Base-by-base conservation (phyloP, 306 rosid genomes). In the Morella rubra region DNA sequence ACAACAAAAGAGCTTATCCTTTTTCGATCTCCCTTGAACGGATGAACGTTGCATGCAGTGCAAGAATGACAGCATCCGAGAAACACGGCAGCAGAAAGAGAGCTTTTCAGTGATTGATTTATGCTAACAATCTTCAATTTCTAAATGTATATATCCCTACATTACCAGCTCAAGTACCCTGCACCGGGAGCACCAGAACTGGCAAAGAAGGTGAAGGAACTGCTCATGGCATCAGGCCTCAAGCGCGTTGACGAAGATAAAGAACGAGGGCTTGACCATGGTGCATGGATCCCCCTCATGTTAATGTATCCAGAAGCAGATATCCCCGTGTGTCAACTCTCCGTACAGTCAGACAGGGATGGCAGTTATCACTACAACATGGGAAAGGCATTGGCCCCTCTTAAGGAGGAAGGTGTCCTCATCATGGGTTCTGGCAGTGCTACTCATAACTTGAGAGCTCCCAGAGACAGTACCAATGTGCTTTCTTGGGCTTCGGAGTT, bases 301-400 rank as follows among this genome's bases (percentile, higher is more conserved):
- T 56, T 94, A 55, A 94, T 94, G 98, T 94, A 91, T 65, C 98
- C 96, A 1, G 92, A 91, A 70, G 95, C 93, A 24, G 84, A 92
- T 20, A 84, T 94, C 18, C 96, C 97, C 5, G 92, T 91, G 24
- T 94, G 98, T 78, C 97, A 91, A 67, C 79, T 94, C 5, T 94
- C 97, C 3, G 82, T 94, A 59, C 93, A 89, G 77, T 81, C 96
- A 5, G 4, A 77, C 0, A 22, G 56, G 27, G 89, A 91, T 79
- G 96, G 86, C 0, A 79, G 87, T 9, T 42, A 94, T 7, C 98
- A 94, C 50, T 86, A 84, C 77, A 85, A 92, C 72, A 0, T 91
- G 58, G 98, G 95, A 41, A 90, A 71, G 78, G 98, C 97, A 7
- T 52, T 91, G 85, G 95, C 93, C 3, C 88, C 91, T 59, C 91